A percentile compares a stretch with the other conserved stretches of the same genome.
These are phyloP conservation scores for Arctium minus DNA, from an alignment of 129 eudicot species.

Conservation along the genomic window DNA sequence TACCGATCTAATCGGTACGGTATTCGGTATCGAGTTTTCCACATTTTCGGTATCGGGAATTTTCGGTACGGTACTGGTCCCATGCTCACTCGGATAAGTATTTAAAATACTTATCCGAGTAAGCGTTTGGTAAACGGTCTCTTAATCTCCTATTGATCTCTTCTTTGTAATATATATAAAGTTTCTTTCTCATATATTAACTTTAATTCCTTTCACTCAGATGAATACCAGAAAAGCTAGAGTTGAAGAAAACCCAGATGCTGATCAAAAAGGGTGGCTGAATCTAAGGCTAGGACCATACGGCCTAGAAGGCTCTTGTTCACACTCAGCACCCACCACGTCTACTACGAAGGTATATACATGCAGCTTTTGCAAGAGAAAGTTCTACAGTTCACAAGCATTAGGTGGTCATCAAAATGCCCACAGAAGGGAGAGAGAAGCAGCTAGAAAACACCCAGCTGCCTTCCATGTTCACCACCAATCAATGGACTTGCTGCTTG, in stretches of 20 bases:
- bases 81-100: too few species aligned
- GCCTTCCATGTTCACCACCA: slow-evolving; percentile 11
- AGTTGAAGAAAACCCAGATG: neutral
- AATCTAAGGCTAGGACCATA: slow-evolving; percentile 39
- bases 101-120: too few species aligned
- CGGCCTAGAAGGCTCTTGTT: slow-evolving; percentile 15
- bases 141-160: neutral
- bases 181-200: neutral
- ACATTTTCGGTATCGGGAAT: too few species aligned
- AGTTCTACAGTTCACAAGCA: slow-evolving; percentile 66
- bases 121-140: too few species aligned
- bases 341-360: slow-evolving; percentile 40
- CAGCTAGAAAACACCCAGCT: slow-evolving; percentile 38
- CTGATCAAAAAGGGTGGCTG: slow-evolving; percentile 42
- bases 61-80: too few species aligned
- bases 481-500: slow-evolving; percentile 39
- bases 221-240: neutral
- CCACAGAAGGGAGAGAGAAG: slow-evolving; percentile 64
- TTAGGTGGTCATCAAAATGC: slow-evolving; percentile 77
- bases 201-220: neutral
- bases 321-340: slow-evolving; percentile 18
- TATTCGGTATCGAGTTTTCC: too few species aligned
- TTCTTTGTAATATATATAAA: neutral
- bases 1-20: too few species aligned
- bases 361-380: slow-evolving; percentile 60